Conservation (phyloP, 2,329 filamentous ascomycete species). For the Microsporum canis region DNA sequence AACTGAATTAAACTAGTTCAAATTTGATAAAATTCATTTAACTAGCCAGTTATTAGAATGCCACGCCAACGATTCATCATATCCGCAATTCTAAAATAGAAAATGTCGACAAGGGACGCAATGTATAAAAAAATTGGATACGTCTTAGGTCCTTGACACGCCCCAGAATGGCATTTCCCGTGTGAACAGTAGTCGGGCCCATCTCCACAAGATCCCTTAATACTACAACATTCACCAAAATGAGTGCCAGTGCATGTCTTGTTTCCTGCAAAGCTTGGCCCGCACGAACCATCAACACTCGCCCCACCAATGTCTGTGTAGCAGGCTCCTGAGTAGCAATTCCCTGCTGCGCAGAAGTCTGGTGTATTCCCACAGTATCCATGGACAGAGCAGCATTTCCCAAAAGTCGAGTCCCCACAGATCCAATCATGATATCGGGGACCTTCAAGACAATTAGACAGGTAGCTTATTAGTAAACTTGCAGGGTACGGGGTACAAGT, state of each 20-base stretch:
- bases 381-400: constrained; percentile 12
- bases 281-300: constrained; percentile 12
- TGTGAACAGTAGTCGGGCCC: constrained; percentile 17
- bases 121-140: not conserved
- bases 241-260: constrained; percentile 12
- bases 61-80: not conserved
- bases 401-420: constrained; percentile 13
- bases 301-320: constrained; percentile 4
- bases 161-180: constrained; percentile 19
- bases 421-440: not conserved
- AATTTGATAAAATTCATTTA: not conserved
- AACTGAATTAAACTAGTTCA: no score
- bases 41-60: not conserved
- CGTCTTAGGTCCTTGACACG: not conserved
- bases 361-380: constrained; percentile 11
- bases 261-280: constrained; percentile 10
- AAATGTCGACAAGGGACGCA: not conserved
- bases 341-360: constrained; percentile 1
- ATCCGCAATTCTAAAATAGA: not conserved
- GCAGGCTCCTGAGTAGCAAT: constrained; percentile 12
- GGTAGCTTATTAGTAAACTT: not conserved
- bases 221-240: constrained; percentile 13
- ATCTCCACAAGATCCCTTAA: constrained; percentile 15
- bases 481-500: not conserved
- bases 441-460: not conserved